phyloP scores from a whole-genome alignment of 768 basidiomycete genomes.

The Hirschioporus abietinus region DNA sequence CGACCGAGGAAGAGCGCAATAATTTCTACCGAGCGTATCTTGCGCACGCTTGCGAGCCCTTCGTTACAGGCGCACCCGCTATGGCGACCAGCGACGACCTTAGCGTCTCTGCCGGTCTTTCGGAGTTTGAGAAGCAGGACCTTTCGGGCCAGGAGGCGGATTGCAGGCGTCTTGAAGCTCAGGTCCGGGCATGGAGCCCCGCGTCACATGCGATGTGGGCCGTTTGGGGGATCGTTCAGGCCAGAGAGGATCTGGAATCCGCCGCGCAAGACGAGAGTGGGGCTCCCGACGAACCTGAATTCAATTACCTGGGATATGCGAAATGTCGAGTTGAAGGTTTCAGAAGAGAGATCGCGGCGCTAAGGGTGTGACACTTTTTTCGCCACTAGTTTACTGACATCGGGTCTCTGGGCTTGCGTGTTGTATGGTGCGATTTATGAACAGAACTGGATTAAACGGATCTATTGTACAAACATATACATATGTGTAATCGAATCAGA shows the following conservation, averaged over 20 bases:
- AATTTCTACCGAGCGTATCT: conserved; percentile 89
- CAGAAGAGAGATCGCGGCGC: conserved; percentile 43
- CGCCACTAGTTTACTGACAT: neutral
- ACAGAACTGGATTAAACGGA: conserved; percentile 5
- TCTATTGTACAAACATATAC: conserved; percentile 10
- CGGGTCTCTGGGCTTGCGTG: neutral
- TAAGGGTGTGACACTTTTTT: conserved; percentile 29
- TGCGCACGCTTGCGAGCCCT: conserved; percentile 36
- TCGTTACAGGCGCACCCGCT: conserved; percentile 24
- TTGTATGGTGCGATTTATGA: neutral
- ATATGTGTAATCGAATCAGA: conserved; percentile 8
- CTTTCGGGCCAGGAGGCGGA: conserved; percentile 33
- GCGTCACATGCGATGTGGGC: conserved; percentile 91
- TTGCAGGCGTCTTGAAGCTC: conserved; percentile 60
- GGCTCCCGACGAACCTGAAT: conserved; percentile 54
- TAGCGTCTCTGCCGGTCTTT: neutral
- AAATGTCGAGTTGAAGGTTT: conserved; percentile 61
- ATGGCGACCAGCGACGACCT: conserved; percentile 11
- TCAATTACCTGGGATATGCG: conserved; percentile 87
- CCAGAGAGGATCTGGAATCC: conserved; percentile 61
- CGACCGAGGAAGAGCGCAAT: conserved; percentile 60
- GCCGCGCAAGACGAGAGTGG: conserved; percentile 29
- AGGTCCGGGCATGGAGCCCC: conserved; percentile 86
- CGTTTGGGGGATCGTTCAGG: conserved; percentile 92
- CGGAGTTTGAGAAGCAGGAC: conserved; percentile 11